Base-by-base conservation (phyloP, 768 basidiomycete genomes). In the Coprinopsis sp. region DNA sequence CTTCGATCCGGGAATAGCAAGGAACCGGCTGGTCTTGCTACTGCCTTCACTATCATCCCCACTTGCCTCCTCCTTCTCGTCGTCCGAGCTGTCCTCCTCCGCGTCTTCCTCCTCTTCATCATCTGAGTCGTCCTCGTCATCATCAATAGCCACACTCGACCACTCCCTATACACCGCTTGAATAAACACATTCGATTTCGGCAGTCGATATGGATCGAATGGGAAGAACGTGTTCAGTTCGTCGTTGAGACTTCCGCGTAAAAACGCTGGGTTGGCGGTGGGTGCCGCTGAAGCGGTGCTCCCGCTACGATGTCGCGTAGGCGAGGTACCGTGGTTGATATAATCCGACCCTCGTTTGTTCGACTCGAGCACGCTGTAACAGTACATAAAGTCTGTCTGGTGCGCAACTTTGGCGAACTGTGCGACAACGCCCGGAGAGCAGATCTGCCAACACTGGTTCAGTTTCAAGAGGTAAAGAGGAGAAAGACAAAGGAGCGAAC, bases 191-290 rank as follows among this genome's bases (percentile, higher is more conserved):
- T 77, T 72, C 29, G 91, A 92, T 47, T 81, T 76, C 0, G 91
- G 87, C 4, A 99, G 80, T 49, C 84, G 87, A 70, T 91, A 98
- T 2, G 96, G 96, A 64, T 99, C 96, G 61, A 99, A 99, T 0
- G 96, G 96, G 72, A 99, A 99, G 71, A 97, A 98, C 10, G 84
- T 82, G 59, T 91, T 92, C 46, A 98, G 73, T 50, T 94, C 91
- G 33, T 49, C 36, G 34, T 49, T 43, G 23, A 49, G 41, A 19
- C 36, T 7, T 77, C 71, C 41, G 78, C 78, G 49, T 72, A 51
- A 18, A 30, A 40, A 24, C 27, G 53, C n/a, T 27, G 40, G 21
- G 34, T 51, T 46, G 19, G 38, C 11, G 13, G 29, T 37, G 27
- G 42, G 21, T 7, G 44, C 18, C 2, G 48, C 31, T 22, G 47